These are phyloP conservation scores for Phaeosphaeria sp. DNA, from an alignment of 2,329 filamentous ascomycete genomes.

Conservation along the genomic window DNA sequence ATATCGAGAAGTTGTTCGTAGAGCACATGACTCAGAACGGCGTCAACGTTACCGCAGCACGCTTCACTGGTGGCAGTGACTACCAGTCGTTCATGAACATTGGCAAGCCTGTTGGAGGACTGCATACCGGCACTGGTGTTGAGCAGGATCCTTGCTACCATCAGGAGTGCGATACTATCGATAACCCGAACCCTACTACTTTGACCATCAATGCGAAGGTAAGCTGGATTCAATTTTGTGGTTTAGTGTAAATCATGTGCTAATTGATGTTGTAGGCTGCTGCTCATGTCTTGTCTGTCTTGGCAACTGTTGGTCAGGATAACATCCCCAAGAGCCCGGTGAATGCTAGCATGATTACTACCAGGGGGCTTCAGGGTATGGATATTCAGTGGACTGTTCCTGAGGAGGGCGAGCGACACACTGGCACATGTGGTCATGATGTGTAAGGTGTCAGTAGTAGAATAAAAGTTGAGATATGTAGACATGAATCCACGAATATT, in stretches of 20 bases:
- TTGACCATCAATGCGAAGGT: constrained; percentile 48
- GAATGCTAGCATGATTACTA: constrained; percentile 38
- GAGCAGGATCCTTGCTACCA: constrained; percentile 51
- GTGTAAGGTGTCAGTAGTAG: constrained; percentile 14
- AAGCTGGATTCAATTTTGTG: constrained; percentile 20
- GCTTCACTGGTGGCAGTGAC: constrained; percentile 49
- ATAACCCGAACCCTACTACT: constrained; percentile 47
- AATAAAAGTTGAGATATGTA: neutral
- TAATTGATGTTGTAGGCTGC: constrained; percentile 30
- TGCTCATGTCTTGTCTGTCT: constrained; percentile 43
- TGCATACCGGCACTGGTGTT: constrained; percentile 50
- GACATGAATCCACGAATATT: neutral
- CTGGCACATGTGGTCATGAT: constrained; percentile 40
- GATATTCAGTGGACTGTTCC: constrained; percentile 40
- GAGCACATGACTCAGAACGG: constrained; percentile 44
- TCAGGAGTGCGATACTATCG: constrained; percentile 46
- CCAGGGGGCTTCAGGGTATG: constrained; percentile 34
- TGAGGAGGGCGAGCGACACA: constrained; percentile 37
- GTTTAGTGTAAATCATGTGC: neutral
- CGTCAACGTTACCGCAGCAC: constrained; percentile 45
- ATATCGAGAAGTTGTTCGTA: constrained; percentile 46
- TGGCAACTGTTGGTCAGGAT: constrained; percentile 39
- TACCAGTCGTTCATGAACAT: constrained; percentile 50
- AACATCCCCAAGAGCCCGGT: constrained; percentile 45
- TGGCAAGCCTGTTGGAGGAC: constrained; percentile 49